Evolutionary conservation across 768 basidiomycete species (phyloP).

Genomic region (Gymnopilus dilepis): DNA sequence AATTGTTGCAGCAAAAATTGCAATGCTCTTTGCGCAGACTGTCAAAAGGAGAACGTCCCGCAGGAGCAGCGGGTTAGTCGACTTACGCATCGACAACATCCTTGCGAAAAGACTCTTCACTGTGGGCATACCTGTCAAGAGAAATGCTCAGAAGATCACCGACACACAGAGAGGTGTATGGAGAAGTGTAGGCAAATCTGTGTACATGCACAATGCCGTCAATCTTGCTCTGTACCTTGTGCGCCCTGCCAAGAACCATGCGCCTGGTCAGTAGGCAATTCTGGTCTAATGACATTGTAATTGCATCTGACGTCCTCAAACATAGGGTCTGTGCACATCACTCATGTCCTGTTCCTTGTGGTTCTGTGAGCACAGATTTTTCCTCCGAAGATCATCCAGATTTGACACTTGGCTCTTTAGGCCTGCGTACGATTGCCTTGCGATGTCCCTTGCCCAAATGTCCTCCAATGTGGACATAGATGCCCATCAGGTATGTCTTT

Average conservation of each 20-base stretch:
- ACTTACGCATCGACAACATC: conserved; percentile 43
- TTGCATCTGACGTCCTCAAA: not conserved
- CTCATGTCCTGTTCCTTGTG: conserved; percentile 66
- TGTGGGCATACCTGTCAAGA: conserved; percentile 61
- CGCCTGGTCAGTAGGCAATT: conserved; percentile 53
- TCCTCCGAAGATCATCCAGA: not conserved
- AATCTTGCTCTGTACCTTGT: conserved; percentile 57
- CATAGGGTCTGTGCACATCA: conserved; percentile 59
- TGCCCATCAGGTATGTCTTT: conserved; percentile 65
- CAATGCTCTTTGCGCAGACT: conserved; percentile 50
- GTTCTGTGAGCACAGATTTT: conserved; percentile 55
- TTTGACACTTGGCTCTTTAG: conserved; percentile 36
- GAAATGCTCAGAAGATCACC: conserved; percentile 54
- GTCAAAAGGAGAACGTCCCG: conserved; percentile 40
- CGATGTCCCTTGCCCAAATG: conserved; percentile 54
- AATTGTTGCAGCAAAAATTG: conserved; percentile 60
- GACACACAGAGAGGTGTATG: conserved; percentile 52
- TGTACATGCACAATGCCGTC: conserved; percentile 53
- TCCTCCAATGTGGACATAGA: conserved; percentile 61
- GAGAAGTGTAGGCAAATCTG: conserved; percentile 59
- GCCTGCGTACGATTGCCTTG: conserved; percentile 71
- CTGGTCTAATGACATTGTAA: no score
- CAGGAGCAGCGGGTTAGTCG: not conserved
- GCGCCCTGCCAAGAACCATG: conserved; percentile 69
- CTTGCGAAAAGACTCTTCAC: conserved; percentile 55